Evolutionary conservation across 495 filamentous ascomycete species (phyloP).

Genomic region (Talaromyces borbonicus): DNA sequence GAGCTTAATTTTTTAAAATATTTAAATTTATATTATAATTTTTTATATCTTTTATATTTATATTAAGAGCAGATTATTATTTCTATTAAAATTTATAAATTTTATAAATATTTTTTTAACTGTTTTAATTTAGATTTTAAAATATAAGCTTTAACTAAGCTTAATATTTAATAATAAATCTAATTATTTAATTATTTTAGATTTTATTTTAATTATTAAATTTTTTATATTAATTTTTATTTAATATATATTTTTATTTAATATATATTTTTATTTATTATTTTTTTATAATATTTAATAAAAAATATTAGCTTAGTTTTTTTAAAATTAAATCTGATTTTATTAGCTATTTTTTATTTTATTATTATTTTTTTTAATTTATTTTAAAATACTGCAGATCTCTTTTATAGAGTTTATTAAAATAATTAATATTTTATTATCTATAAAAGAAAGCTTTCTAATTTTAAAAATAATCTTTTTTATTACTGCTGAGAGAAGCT

Average conservation of each 20-base stretch:
- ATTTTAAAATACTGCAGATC: not conserved
- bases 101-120: not conserved
- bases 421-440: not conserved
- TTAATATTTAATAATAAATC: not conserved
- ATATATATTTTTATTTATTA: not conserved
- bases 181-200: not conserved
- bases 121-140: not conserved
- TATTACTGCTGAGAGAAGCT: not conserved
- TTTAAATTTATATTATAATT: not conserved
- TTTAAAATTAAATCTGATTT: not conserved
- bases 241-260: slow-evolving; percentile 8
- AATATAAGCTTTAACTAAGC: too few species aligned
- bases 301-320: not conserved
- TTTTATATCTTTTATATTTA: not conserved
- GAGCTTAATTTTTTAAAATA: slow-evolving; percentile 1
- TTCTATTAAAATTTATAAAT: not conserved
- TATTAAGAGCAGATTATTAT: not conserved
- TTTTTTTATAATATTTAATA: not conserved
- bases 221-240: not conserved
- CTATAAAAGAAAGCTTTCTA: not conserved
- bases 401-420: not conserved
- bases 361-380: not conserved
- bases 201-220: slow-evolving; percentile 1
- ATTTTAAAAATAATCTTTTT: not conserved
- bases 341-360: too few species aligned